Conservation (phyloP, 345 rosid species). For the Eucalyptus cloeziana region DNA sequence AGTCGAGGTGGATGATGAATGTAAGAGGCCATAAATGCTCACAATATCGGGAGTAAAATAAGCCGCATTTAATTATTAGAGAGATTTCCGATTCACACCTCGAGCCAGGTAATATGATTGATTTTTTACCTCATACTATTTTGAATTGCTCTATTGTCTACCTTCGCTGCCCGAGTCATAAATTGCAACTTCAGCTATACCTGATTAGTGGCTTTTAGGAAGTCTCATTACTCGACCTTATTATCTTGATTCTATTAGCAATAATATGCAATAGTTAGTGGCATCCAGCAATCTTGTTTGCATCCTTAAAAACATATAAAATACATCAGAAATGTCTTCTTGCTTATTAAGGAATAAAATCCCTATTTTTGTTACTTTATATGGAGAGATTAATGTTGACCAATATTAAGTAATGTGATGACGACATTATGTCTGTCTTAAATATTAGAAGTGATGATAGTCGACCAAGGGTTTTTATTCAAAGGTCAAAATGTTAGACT, state of each 20-base stretch:
- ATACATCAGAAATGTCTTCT: neutral
- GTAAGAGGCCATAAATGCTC: neutral
- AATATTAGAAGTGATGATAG: neutral
- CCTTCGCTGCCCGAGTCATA: neutral
- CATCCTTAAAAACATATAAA: neutral
- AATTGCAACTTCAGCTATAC: neutral
- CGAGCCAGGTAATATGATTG: neutral
- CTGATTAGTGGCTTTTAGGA: neutral
- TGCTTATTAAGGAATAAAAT: neutral
- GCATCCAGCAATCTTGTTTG: neutral
- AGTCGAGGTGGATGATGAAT: neutral
- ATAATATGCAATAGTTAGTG: neutral
- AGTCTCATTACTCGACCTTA: neutral
- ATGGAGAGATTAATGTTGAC: neutral
- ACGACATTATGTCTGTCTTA: rapidly evolving
- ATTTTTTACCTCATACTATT: neutral
- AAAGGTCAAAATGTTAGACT: neutral
- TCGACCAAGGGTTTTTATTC: neutral
- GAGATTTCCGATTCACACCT: neutral
- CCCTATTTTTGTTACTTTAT: neutral
- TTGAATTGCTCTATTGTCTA: neutral
- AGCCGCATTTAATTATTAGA: neutral
- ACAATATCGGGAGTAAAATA: neutral
- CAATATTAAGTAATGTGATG: neutral
- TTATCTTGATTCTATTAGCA: neutral